Evolutionary conservation across 495 filamentous ascomycete genomes (phyloP).

Genomic region (Schizothecium vesticola): DNA sequence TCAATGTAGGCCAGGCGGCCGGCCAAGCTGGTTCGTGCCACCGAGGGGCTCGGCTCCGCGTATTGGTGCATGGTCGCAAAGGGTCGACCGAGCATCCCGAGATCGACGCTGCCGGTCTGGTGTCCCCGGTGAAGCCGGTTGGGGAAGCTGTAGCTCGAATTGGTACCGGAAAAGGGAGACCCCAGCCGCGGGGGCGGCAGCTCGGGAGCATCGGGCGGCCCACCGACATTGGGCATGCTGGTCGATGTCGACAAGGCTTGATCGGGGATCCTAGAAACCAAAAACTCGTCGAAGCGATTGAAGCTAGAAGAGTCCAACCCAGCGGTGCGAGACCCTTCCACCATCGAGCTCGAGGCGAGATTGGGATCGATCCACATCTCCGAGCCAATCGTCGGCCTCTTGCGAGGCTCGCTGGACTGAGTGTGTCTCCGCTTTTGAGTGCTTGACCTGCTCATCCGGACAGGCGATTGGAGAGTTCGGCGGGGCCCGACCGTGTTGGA

Average conservation of each 20-base stretch:
- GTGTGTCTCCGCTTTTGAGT: conserved; percentile 44
- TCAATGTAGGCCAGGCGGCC: conserved; percentile 48
- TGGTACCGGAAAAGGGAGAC: conserved; percentile 44
- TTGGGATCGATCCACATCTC: conserved; percentile 29
- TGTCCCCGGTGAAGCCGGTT: conserved; percentile 37
- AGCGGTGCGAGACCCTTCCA: neutral
- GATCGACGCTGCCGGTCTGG: conserved; percentile 35
- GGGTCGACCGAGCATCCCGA: conserved; percentile 40
- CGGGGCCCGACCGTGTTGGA: conserved; percentile 41
- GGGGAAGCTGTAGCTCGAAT: conserved; percentile 46
- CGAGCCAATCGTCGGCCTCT: conserved; percentile 37
- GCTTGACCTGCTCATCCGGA: conserved; percentile 40
- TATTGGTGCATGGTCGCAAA: conserved; percentile 42
- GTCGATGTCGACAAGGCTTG: conserved; percentile 17
- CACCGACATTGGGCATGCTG: conserved; percentile 21
- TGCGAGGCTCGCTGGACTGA: conserved; percentile 30
- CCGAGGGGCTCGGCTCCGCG: conserved; percentile 21
- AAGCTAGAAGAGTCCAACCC: conserved; percentile 27
- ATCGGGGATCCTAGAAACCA: conserved; percentile 24
- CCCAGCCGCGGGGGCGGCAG: conserved; percentile 39
- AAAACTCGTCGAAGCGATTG: conserved; percentile 24
- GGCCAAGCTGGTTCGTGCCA: conserved; percentile 34
- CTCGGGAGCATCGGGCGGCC: conserved; percentile 16
- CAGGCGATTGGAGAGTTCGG: conserved; percentile 40
- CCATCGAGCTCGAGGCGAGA: neutral